Conservation (phyloP, 2,329 filamentous ascomycete genomes). For the Stemphylium beticola region DNA sequence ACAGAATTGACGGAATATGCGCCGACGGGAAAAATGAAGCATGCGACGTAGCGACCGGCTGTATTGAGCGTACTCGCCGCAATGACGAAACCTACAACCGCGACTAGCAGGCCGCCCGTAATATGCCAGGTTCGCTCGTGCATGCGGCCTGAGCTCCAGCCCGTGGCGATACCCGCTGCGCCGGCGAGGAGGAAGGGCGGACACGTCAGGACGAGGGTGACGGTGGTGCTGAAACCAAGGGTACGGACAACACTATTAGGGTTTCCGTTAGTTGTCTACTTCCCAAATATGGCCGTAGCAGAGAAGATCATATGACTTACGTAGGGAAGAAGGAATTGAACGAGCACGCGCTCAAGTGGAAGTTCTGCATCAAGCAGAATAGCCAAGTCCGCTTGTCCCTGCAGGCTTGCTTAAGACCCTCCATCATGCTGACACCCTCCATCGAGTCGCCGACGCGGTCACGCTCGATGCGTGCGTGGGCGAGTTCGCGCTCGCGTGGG, state of each 20-base stretch:
- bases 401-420: constrained; percentile 37
- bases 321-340: constrained; percentile 46
- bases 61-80: constrained; percentile 37
- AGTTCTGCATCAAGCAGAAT: constrained; percentile 43
- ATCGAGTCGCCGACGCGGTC: constrained; percentile 57
- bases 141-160: constrained; percentile 58
- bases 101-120: constrained; percentile 50
- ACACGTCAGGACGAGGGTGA: constrained; percentile 48
- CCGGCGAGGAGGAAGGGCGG: constrained; percentile 59
- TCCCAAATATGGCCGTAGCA: no score
- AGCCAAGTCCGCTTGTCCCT: constrained; percentile 38
- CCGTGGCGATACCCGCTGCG: constrained; percentile 54
- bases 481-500: constrained; percentile 53
- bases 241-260: constrained; percentile 41
- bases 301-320: constrained; percentile 17
- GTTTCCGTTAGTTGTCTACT: not conserved
- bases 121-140: constrained; percentile 61
- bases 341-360: constrained; percentile 35
- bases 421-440: constrained; percentile 33
- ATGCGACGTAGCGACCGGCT: constrained; percentile 36
- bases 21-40: constrained; percentile 41
- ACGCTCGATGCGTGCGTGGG: constrained; percentile 47
- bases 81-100: constrained; percentile 53
- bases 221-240: constrained; percentile 45
- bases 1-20: constrained; percentile 42